Evolutionary conservation across 148 eudicot genomes (phyloP), one percentile per base, ranked within the genome.

Genomic region (Rheum nobile): DNA sequence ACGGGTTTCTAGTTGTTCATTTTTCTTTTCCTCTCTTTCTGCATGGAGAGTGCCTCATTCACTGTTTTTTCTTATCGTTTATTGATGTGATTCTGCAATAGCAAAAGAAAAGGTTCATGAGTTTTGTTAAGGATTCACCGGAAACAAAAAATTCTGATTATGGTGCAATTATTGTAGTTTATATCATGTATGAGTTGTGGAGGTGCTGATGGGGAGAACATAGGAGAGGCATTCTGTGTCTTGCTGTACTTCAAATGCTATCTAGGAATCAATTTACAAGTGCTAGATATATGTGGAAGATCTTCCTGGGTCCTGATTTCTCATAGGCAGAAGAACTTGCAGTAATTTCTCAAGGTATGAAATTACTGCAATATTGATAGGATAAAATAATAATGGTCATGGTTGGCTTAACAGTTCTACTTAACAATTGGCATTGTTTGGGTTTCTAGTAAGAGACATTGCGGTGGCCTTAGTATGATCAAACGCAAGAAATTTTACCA

Each of bases 261-360:
- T 61, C 37, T 61, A 61, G 68, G 35, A 61, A 28, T 61, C 37
- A 31, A 61, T 61, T 61, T 61, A 61, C 68, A 61, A 61, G 37
- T 29, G 17, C 0, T 61, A 61, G 37, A 61, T 61, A 61, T 4
- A 16, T 31, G n/a, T 61, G 29, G 37, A 61, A 61, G 68, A 61
- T 61, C 37, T 28, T 31, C 68, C 38, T 61, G 37, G 68, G 37
- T 61, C 68, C 17, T 28, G 35, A 17, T 29, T 31, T 61, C 29
- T 61, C n/a, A n/a, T n/a, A 31, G n/a, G 68, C 37, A 61, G 68
- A 57, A 57, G 37, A 61, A 31, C 2, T 61, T 61, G 37, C 68
- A 61, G 68, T 61, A 31, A 31, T 61, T 31, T 61, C 68, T 61
- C 68, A 61, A 61, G 68, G 68, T 31, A 29, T 14, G n/a, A 31